Evolutionary conservation across 257 asterid genomes (phyloP), one percentile per base, ranked within the genome.

Genomic region (Handroanthus guayacan): DNA sequence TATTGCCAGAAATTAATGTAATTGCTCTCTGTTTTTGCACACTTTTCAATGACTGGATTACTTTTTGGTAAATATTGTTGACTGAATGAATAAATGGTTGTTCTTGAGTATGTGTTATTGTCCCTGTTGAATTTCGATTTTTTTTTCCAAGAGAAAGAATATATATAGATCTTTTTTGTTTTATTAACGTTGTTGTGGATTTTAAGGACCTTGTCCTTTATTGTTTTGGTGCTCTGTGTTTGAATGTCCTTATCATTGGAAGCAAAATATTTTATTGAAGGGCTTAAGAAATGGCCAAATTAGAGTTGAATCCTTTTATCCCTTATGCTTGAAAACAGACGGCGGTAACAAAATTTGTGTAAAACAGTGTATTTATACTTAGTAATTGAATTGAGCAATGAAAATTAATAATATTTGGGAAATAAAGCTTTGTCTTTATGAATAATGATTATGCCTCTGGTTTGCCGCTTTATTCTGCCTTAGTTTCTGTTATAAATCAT

Each of bases 41-140:
- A 5, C 17, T 36, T 20, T 65, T 65, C n/a, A 3, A 4, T 9
- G 31, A 39, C 20, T 16, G 41, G 9, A n/a, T 25, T 13, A 17
- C 47, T 73, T 65, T 17, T 44, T 67, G 72, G 52, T 31, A n/a
- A 52, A 52, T 18, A 38, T 52, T 36, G 52, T 36, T 38, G n/a
- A n/a, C 54, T 10, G 54, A 9, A 39, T 36, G 54, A 50, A 31
- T 3, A 5, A 25, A 25, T 25, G 31, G 31, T 25, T 25, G 31
- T 25, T 25, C 8, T 68, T 52, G 55, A 0, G 9, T 4, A 16
- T 45, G 14, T 31, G 66, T 25, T 34, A 60, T 9, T 25, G 11
- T 31, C 17, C 16, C 10, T 9, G 13, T 61, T 61, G 5, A 36
- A 25, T 10, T 34, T 11, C 6, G 14, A 2, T 9, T 39, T 4